Base-by-base conservation (phyloP, 345 rosid species). In the Lepidium sativum region DNA sequence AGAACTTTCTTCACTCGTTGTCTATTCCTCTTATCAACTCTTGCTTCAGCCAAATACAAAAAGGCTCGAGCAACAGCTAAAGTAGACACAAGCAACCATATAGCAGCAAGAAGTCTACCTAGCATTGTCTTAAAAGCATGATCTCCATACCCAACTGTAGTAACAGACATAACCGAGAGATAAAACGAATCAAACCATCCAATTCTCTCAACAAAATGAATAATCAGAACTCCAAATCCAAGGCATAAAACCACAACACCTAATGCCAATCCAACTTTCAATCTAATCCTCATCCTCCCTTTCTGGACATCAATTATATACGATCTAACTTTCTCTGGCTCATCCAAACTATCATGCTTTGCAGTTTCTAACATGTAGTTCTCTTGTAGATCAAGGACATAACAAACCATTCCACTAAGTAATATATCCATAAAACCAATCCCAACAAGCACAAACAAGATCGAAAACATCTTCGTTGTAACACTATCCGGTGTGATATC, bases 271-370 rank as follows among this genome's bases (percentile, higher is more conserved):
- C 84, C 97, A 55, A 94, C 97, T 84, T 90, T 94, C 87, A 84
- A 77, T 70, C 98, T 80, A 17, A 92, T 92, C 82, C 98, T 84
- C 92, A 90, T 87, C 74, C 98, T 87, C 65, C 97, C 98, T 63
- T 92, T 92, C 77, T 81, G 81, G 62, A 89, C 80, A 82, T 92
- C 97, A 47, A 92, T 67, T 45, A 92, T 82, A 65, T 78, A 84
- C 3, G 86, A 81, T n/a, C 67, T 81, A 0, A 65, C 71, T 1
- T 70, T 65, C 17, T 86, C 86, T 50, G 54, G 65, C 11, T 74
- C 59, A 16, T 25, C 80, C 33, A 63, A 80, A 2, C 17, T 50
- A 4, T 25, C 44, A 3, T 32, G 50, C 53, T 67, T 67, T 9
- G 76, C 84, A 65, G 84, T 74, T 65, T 83, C 84, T 73, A 88